Evolutionary conservation across 805 yeast genomes (phyloP).

Genomic region (Torulaspora gathmanii): DNA sequence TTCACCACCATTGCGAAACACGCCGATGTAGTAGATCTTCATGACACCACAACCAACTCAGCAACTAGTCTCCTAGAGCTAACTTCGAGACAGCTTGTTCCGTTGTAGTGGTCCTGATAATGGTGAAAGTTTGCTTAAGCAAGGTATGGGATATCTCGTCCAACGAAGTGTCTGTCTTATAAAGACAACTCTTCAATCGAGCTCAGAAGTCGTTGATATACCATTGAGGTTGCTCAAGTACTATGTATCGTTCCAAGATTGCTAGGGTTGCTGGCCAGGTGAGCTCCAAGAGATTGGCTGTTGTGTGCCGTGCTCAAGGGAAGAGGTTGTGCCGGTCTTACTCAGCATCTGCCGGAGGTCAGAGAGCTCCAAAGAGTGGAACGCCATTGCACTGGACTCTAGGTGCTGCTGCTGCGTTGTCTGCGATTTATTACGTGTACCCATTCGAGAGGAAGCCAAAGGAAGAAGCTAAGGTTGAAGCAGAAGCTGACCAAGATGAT

Average conservation of each 20-base stretch:
- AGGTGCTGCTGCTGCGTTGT: conserved; percentile 13
- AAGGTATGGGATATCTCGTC: not conserved
- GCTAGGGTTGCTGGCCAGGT: conserved; percentile 2
- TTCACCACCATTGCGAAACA: conserved; percentile 57
- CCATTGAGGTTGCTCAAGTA: not conserved
- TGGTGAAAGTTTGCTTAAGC: not conserved
- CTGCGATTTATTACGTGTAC: conserved; percentile 13
- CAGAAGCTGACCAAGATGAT: not conserved
- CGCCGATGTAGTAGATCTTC: conserved; percentile 90
- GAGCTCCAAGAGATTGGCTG: conserved; percentile 1
- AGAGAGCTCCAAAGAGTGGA: not conserved
- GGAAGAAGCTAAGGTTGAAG: not conserved
- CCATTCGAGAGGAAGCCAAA: conserved; percentile 12
- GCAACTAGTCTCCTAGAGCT: not conserved
- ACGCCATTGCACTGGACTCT: conserved; percentile 9
- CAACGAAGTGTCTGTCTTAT: not conserved
- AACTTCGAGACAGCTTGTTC: not conserved
- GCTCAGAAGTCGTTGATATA: too few relatives aligned
- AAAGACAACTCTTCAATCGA: too few relatives aligned
- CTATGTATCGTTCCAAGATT: conserved; percentile 5
- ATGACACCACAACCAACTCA: conserved; percentile 37
- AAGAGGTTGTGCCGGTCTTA: conserved; percentile 5
- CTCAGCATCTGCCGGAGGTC: conserved; percentile 5
- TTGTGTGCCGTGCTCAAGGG: conserved; percentile 1
- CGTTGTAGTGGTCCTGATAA: not conserved